Evolutionary conservation across 1,284 basidiomycete genomes (phyloP), one percentile per base, ranked within the genome.

Genomic region (Leccinum fallax): DNA sequence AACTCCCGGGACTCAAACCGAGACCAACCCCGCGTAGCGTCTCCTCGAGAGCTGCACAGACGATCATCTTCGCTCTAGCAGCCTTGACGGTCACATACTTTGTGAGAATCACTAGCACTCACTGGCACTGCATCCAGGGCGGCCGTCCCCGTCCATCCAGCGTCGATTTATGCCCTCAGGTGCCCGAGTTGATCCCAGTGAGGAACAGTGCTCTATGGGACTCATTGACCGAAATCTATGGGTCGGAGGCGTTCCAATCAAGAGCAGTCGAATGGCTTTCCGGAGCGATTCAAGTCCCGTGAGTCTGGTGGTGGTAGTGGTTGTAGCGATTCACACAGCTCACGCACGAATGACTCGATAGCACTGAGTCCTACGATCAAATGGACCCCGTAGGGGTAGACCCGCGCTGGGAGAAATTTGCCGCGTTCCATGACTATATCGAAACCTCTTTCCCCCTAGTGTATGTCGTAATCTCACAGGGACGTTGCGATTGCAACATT

Each of bases 401-500:
- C 61, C 73, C 76, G 1, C 79, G 79, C 48, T 83, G 81, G 82
- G 77, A 82, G 38, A 78, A 68, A 28, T 83, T 83, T 51, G 70
- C 63, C 0, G 72, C 70, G 19, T 79, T 83, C 66, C 79, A 83
- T 40, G 77, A 79, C 7, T 83, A 82, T 64, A 70, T 83, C 19
- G 63, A 66, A 38, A 62, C 64, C 40, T 67, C 76, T 2, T 83
- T 80, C 66, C 81, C 82, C 3, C 65, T 78, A 9, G 70, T 78
- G 80, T 83, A 64, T 55, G 77, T 53, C 21, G 13, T 34, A 46
- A 24, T 21, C 46, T 38, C 26, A 11, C 5, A 57, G n/a, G 1
- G 30, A 24, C 24, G 34, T 36, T n/a, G 19, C n/a, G 24, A 13
- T 16, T 11, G 8, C 40, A 48, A 56, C 3, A 11, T 34, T 59